Conservation (phyloP, 257 asterid species). For the Solanum appendiculatum region DNA sequence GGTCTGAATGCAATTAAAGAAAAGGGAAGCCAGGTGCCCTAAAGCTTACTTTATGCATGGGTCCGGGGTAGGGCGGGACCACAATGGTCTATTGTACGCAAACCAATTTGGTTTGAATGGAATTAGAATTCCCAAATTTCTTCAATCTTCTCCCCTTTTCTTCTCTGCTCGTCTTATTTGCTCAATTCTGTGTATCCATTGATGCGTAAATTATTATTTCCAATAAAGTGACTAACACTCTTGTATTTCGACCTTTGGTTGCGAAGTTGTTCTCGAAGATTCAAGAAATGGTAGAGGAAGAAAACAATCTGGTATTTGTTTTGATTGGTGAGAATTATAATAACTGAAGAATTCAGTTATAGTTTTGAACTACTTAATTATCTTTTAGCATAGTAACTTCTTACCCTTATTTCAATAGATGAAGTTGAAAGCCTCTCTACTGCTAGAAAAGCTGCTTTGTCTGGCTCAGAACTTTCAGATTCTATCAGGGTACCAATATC, state of each 20-base stretch:
- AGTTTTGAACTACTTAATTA: neutral
- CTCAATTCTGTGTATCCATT: neutral
- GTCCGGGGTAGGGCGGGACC: neutral
- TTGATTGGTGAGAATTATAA: conserved; percentile 74
- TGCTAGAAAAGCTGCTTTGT: conserved; percentile 95
- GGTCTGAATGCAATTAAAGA: neutral
- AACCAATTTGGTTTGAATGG: neutral
- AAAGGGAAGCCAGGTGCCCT: neutral
- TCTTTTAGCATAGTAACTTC: neutral
- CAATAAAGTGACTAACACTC: neutral
- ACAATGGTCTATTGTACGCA: neutral
- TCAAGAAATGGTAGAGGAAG: conserved; percentile 98
- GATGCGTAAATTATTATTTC: neutral
- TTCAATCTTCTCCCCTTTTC: neutral
- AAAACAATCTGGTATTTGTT: conserved; percentile 80
- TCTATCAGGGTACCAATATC: conserved; percentile 73
- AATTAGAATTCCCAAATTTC: neutral
- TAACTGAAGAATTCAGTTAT: neutral
- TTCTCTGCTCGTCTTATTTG: neutral
- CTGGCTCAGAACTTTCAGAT: conserved; percentile 99
- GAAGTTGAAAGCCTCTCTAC: conserved; percentile 99
- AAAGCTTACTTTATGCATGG: neutral
- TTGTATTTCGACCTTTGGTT: conserved; percentile 40
- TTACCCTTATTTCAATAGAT: conserved; percentile 31
- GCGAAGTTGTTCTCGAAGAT: conserved; percentile 91